Base-by-base conservation (phyloP, 345 rosid genomes). In the Turritis glabra region DNA sequence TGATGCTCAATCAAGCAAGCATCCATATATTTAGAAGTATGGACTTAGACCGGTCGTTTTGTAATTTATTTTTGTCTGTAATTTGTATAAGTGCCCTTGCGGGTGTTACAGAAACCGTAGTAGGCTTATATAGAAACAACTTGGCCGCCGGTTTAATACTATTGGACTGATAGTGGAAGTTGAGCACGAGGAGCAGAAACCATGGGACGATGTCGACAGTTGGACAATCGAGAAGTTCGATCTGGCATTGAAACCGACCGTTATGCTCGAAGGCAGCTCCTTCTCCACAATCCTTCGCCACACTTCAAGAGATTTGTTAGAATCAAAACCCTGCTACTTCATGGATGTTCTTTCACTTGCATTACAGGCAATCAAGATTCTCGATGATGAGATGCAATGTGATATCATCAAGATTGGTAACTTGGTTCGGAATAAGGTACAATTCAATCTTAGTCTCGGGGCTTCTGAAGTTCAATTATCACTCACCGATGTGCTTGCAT, bases 201-300 rank as follows among this genome's bases (percentile, higher is more conserved):
- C 97, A 8, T 92, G 97, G 99, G 99, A 95, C 67, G 97, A 94
- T 3, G 97, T 92, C 30, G 97, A 95, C 59, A 97, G 22, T 30
- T 95, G 97, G 99, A 84, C 66, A 74, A 44, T 90, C 19, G 97
- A 92, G 19, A 90, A 86, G 69, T 95, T 95, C 58, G 99, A 95
- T 41, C 85, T 91, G 30, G 80, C 92, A 10, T 90, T 96, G 93
- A 95, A 95, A 56, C 89, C 88, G 12, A 76, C 78, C 4, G 97
- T 97, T 53, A 75, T 95, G 91, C 84, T 92, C 15, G 97, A 89
- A 78, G 84, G 75, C 64, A 92, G 93, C 84, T 70, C 92, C 8
- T 92, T 95, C 81, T 86, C 97, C 63, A 87, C 97, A 2, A 90
- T 95, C 14, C 92, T 95, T 76, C 97, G 14, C 59, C 29, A 55